A percentile compares a stretch with the other conserved stretches of the same genome.
These are phyloP conservation scores for Fusarium sp. DNA, from an alignment of 2,329 filamentous ascomycete species.

Conservation along the genomic window DNA sequence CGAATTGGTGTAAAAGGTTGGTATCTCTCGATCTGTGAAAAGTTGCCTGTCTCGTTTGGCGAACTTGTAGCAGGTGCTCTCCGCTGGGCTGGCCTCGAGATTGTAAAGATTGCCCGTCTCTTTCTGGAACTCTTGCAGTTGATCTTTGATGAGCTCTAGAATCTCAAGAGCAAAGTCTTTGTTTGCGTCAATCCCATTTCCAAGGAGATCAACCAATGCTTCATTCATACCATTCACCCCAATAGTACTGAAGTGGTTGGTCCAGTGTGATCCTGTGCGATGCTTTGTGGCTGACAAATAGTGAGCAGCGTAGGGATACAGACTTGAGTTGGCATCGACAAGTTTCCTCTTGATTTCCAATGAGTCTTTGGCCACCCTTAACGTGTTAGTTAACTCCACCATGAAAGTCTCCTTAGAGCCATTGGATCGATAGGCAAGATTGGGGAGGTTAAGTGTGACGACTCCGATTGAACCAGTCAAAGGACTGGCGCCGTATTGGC, in stretches of 20 bases:
- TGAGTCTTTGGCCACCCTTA: slow-evolving; percentile 41
- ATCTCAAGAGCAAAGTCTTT: slow-evolving; percentile 32
- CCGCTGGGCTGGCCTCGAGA: slow-evolving; percentile 41
- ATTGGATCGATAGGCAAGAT: slow-evolving; percentile 38
- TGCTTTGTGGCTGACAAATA: slow-evolving; percentile 40
- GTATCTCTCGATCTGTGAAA: slow-evolving; percentile 23
- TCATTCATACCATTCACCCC: slow-evolving; percentile 46
- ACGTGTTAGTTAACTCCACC: slow-evolving; percentile 8
- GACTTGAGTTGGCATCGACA: slow-evolving; percentile 24
- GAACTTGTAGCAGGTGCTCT: slow-evolving; percentile 47
- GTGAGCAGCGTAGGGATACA: slow-evolving; percentile 43
- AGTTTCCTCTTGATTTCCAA: slow-evolving; percentile 44
- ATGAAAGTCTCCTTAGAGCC: slow-evolving; percentile 29
- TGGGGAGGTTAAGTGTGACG: slow-evolving; percentile 42
- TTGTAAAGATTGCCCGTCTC: slow-evolving; percentile 44
- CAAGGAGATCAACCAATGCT: slow-evolving; percentile 24
- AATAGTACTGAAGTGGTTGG: slow-evolving; percentile 46
- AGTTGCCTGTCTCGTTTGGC: slow-evolving; percentile 38
- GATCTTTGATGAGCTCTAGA: slow-evolving; percentile 41
- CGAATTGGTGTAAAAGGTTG: slow-evolving; percentile 43
- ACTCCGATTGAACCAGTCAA: slow-evolving; percentile 43
- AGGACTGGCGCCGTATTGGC: slow-evolving; percentile 42
- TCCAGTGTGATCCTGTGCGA: slow-evolving; percentile 44
- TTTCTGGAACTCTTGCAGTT: slow-evolving; percentile 37
- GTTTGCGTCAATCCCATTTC: not conserved